phyloP scores from a whole-genome alignment of 257 asterid genomes.

The Solanum lycopersicoides region DNA sequence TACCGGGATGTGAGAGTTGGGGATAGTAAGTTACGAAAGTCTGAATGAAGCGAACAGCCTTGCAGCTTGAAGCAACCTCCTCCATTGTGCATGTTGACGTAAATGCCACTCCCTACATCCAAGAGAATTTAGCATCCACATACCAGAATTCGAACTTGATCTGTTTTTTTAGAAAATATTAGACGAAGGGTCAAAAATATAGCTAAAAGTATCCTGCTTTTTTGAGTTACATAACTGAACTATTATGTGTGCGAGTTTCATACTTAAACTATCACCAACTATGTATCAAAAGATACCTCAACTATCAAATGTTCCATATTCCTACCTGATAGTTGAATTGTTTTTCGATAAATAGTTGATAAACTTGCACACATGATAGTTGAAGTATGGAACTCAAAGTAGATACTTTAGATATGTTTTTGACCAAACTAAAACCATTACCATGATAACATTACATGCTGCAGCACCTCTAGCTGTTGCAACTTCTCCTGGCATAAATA shows the following conservation, averaged over 20 bases:
- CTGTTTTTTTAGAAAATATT: background rate
- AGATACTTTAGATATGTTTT: background rate
- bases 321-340: background rate
- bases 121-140: background rate
- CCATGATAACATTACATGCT: slow-evolving; percentile 48
- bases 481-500: slow-evolving; percentile 37
- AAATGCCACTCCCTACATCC: slow-evolving; percentile 39
- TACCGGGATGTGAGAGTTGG: background rate
- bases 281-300: background rate
- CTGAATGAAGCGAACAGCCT: slow-evolving; percentile 58
- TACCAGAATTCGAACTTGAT: background rate
- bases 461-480: slow-evolving; percentile 65
- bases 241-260: background rate
- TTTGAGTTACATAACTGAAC: background rate
- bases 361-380: background rate
- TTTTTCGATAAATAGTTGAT: background rate
- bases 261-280: background rate
- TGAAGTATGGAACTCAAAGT: background rate
- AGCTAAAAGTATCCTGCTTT: background rate
- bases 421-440: background rate
- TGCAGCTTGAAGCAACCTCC: slow-evolving; percentile 62
- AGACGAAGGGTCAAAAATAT: background rate
- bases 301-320: background rate
- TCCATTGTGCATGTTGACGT: slow-evolving; percentile 40
- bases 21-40: slow-evolving; percentile 23